phyloP scores from a whole-genome alignment of 345 rosid species.

The Rhodomyrtus tomentosa region DNA sequence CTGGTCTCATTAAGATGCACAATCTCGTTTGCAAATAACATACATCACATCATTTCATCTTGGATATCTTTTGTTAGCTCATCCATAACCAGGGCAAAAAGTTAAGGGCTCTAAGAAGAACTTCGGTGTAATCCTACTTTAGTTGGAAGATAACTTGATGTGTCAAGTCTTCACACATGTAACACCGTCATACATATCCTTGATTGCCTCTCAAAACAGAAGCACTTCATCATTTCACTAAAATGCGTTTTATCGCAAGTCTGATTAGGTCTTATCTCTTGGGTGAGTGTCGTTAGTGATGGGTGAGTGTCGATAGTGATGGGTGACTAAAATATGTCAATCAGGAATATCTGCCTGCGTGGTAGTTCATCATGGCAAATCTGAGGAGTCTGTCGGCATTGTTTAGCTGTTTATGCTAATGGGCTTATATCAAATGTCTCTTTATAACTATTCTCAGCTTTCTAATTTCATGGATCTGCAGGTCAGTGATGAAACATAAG shows the following conservation, averaged over 20 bases:
- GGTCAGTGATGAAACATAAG: slow-evolving; percentile 14
- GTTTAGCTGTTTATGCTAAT: slow-evolving; percentile 32
- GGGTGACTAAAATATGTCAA: not conserved
- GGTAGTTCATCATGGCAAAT: slow-evolving; percentile 15
- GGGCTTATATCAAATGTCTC: slow-evolving; percentile 10
- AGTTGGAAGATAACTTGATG: no score
- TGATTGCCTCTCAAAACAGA: no score
- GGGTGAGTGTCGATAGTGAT: not conserved
- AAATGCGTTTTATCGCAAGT: not conserved
- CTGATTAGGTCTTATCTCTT: not conserved
- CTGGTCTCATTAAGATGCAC: no score
- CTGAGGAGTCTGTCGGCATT: slow-evolving; percentile 5
- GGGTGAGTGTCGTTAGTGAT: not conserved
- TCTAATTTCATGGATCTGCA: slow-evolving; percentile 4
- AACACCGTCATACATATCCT: no score
- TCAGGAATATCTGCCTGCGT: not conserved
- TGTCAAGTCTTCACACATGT: no score
- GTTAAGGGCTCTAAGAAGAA: no score
- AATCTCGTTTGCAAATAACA: no score
- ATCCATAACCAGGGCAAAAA: no score
- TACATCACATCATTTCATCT: no score
- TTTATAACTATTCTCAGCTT: not conserved
- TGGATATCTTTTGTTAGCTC: no score
- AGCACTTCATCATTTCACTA: not conserved
- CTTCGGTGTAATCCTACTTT: no score